Base-by-base conservation (phyloP, 306 rosid genomes). In the Betula pendula region DNA sequence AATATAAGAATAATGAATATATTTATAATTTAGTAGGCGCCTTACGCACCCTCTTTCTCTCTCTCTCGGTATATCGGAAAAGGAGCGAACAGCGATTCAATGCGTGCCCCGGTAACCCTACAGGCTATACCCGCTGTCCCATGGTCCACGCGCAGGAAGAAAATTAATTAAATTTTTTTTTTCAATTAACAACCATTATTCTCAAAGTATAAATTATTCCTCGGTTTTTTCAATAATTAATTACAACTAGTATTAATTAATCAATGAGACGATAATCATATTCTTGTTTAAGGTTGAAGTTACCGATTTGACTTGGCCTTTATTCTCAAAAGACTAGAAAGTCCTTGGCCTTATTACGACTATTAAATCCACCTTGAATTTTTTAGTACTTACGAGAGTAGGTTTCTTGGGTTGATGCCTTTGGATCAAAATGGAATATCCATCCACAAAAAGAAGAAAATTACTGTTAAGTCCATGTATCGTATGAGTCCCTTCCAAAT, bases 31-130 rank as follows among this genome's bases (percentile, higher is more conserved):
- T 20, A 13, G 1, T 4, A 27, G 33, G 40, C 10, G 81, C 73
- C 77, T 50, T 16, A 17, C 25, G 55, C 73, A 60, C 68, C 1
- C 42, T 27, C 11, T 52, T 16, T 67, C 29, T 38, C 66, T 52
- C 77, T 33, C 50, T 50, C 45, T 68, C 1, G 42, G 25, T 42
- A 6, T 9, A 48, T 22, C 3, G 25, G 72, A 75, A 43, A 8
- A 45, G 44, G 20, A 72, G 27, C 44, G 38, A 78, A 76, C 86
- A 76, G 76, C 66, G 44, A 42, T 65, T 53, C 66, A 65, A 35
- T 51, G 80, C 67, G 85, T 67, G 71, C 83, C 87, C 87, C 70
- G 31, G 56, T 80, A 67, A 7, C 81, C 83, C 85, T 44, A 75
- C 87, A 80, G 50, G 66, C 40, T 71, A 35, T 74, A 22, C 74